Base-by-base conservation (phyloP, 345 rosid genomes). In the Cardamine chenopodiifolia region DNA sequence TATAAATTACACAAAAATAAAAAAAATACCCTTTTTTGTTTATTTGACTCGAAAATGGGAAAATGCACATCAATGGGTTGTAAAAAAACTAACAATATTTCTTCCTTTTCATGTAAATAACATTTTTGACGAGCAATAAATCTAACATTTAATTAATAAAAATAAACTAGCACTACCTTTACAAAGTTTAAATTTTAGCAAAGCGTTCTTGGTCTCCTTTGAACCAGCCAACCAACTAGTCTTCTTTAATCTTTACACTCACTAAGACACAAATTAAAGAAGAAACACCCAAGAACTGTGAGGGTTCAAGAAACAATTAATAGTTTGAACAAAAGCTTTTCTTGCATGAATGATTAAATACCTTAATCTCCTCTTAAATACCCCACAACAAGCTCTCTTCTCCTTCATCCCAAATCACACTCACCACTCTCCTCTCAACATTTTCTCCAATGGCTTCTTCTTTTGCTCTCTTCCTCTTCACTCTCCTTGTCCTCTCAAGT, bases 261-360 rank as follows among this genome's bases (percentile, higher is more conserved):
- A 75, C 23, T 53, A 42, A 75, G 28, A 14, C 58, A 60, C 70
- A 50, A 48, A 28, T 18, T 10, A 19, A 15, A 65, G 58, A 50
- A 31, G 23, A 69, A 70, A 70, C 75, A 70, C 52, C 80, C 55
- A 62, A 76, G 59, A 69, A 62, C 74, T 32, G 59, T 69, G 57
- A n/a, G n/a, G 37, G 11, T 68, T 44, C 11, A 69, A 76, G 75
- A 69, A 76, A 69, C 64, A 62, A 54, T 31, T 9, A 31, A 60
- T 60, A 68, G 48, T 75, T 54, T 14, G 39, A 49, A 62, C 15
- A 67, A 42, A 61, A 76, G 42, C 52, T 76, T 75, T 76, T 76
- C 79, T 76, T 76, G 79, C 79, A 69, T 76, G 79, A 76, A 22
- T 61, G 62, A 40, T 68, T 68, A 52, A 28, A 29, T 17, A 49